Conservation (phyloP, 2,329 filamentous ascomycete species). For the Fusarium sp. region DNA sequence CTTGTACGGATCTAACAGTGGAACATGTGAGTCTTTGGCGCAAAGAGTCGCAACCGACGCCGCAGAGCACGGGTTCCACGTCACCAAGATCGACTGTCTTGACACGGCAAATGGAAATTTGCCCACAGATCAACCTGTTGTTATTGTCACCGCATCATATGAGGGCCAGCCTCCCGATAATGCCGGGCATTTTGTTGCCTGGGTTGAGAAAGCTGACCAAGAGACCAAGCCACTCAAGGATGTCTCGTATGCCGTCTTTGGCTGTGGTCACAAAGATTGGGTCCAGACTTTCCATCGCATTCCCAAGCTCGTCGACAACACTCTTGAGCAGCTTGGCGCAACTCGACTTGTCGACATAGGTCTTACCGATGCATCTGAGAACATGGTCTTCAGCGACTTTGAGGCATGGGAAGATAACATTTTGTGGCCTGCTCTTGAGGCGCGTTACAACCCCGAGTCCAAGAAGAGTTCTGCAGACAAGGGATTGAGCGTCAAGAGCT, state of each 20-base stretch:
- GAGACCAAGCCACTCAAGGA: slow-evolving; percentile 71
- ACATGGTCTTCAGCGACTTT: slow-evolving; percentile 74
- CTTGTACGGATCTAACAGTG: background rate
- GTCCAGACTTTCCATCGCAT: slow-evolving; percentile 73
- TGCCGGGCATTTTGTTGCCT: background rate
- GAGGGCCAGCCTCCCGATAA: background rate
- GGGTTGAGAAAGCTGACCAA: slow-evolving; percentile 44
- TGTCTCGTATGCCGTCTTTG: slow-evolving; percentile 75
- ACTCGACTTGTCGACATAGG: slow-evolving; percentile 58
- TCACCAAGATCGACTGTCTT: background rate
- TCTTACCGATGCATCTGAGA: slow-evolving; percentile 68
- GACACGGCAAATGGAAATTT: background rate
- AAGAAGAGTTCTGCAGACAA: background rate
- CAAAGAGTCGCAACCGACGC: background rate
- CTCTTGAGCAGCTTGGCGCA: slow-evolving; percentile 54
- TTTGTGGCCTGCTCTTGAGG: slow-evolving; percentile 7
- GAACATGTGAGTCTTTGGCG: background rate
- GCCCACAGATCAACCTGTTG: background rate
- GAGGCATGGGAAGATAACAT: slow-evolving; percentile 73
- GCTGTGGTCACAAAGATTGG: slow-evolving; percentile 71
- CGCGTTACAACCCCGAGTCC: background rate
- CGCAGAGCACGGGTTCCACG: background rate
- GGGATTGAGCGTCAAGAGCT: background rate
- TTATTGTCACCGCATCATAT: background rate
- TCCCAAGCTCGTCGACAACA: slow-evolving; percentile 69